phyloP scores from a whole-genome alignment of 371 early-diverging fungal genomes.

The Mucor piriformis region DNA sequence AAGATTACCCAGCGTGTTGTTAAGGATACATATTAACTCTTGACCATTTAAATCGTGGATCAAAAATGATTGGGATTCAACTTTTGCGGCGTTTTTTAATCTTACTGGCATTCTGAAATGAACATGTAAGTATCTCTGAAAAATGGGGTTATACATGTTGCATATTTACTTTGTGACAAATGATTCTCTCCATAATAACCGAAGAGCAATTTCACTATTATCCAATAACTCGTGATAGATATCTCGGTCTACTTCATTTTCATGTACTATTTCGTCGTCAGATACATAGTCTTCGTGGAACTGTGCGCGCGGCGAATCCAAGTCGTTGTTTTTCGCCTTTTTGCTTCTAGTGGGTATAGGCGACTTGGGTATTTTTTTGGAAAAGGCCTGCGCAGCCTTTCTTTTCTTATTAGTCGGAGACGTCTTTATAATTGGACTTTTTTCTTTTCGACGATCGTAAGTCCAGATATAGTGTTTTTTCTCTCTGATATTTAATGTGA shows the following conservation, averaged over 20 bases:
- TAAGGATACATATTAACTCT: conserved; percentile 41
- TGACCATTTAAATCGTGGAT: conserved; percentile 30
- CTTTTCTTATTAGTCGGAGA: background rate
- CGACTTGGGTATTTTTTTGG: background rate
- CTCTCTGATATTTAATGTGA: conserved; percentile 20
- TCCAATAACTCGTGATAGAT: conserved; percentile 13
- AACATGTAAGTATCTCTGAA: background rate
- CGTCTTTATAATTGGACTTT: background rate
- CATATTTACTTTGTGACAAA: conserved; percentile 5
- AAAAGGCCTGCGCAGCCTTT: background rate
- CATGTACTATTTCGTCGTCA: background rate
- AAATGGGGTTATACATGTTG: background rate
- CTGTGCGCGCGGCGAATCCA: conserved; percentile 1
- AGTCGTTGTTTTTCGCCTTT: background rate
- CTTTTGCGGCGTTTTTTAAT: background rate
- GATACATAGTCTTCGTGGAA: conserved; percentile 15
- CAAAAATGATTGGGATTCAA: conserved; percentile 27
- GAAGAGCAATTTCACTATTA: conserved; percentile 30
- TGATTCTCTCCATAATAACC: conserved; percentile 37
- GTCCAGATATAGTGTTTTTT: conserved; percentile 23
- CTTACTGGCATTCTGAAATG: background rate
- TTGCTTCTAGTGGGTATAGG: background rate
- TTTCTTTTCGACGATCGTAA: conserved; percentile 13
- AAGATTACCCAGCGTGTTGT: conserved; percentile 19
- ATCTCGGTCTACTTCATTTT: conserved; percentile 17